A percentile compares a stretch with the other conserved stretches of the same genome.
These are phyloP conservation scores for Luffa acutangula DNA, from an alignment of 306 rosid species.

Conservation along the genomic window DNA sequence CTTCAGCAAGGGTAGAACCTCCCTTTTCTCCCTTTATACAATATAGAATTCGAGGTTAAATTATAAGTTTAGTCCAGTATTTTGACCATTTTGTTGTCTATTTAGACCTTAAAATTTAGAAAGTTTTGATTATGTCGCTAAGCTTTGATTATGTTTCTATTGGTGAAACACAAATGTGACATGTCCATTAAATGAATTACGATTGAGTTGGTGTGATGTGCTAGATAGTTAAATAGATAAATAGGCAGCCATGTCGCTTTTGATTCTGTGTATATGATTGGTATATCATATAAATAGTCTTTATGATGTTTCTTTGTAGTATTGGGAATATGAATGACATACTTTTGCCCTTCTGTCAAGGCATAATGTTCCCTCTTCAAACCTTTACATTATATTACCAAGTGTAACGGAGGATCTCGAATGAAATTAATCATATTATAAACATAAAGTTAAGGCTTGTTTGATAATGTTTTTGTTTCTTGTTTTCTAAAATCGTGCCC, in stretches of 20 bases:
- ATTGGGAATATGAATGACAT: not conserved
- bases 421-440: not conserved
- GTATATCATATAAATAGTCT: not conserved
- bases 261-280: not conserved
- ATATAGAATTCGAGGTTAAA: not conserved
- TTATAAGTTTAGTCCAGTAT: not conserved
- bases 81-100: not conserved
- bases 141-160: not conserved
- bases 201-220: not conserved
- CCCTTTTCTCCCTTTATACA: not conserved
- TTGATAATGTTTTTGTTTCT: not conserved
- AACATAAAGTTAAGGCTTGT: not conserved
- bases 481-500: not conserved
- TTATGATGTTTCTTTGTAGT: not conserved
- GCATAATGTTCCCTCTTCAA: not conserved
- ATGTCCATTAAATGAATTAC: not conserved
- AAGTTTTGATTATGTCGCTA: not conserved
- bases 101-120: not conserved
- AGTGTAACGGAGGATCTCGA: not conserved
- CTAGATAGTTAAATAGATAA: not conserved
- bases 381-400: not conserved
- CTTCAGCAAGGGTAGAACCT: conserved; percentile 45
- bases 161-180: not conserved
- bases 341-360: not conserved
- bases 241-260: not conserved